These are phyloP conservation scores for Neonectria sp. DNA, from an alignment of 2,329 filamentous ascomycete species.

Conservation along the genomic window DNA sequence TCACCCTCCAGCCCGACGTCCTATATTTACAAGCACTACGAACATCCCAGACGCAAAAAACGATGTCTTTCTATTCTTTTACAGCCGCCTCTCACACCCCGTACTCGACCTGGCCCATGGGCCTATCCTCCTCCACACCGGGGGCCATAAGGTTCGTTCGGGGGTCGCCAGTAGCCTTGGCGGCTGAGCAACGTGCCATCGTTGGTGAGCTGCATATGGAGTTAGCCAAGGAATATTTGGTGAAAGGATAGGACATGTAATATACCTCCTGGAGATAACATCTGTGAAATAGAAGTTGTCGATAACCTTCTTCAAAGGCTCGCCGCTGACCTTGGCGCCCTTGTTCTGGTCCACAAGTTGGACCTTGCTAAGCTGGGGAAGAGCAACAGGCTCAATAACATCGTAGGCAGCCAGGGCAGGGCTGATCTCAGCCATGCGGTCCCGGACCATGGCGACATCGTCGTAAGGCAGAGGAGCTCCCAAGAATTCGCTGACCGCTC, in stretches of 20 bases:
- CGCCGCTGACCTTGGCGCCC: constrained; percentile 80
- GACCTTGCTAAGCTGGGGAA: constrained; percentile 87
- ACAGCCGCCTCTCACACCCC: constrained; percentile 62
- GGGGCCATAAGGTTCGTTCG: constrained; percentile 86
- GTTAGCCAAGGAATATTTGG: constrained; percentile 42
- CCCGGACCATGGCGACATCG: constrained; percentile 88
- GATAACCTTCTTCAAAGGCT: constrained; percentile 86
- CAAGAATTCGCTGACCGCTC: constrained; percentile 92
- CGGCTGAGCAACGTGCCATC: constrained; percentile 97
- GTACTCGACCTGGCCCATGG: constrained; percentile 73
- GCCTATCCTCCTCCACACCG: constrained; percentile 75
- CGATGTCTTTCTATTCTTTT: constrained; percentile 56
- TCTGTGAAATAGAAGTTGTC: constrained; percentile 99
- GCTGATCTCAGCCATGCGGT: constrained; percentile 96
- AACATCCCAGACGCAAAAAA: constrained; percentile 50
- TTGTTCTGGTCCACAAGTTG: constrained; percentile 98
- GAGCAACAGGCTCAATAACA: constrained; percentile 84
- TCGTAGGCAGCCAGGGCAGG: constrained; percentile 93
- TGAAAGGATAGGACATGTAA: constrained; percentile 44
- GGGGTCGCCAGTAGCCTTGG: constrained; percentile 86
- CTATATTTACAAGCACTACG: constrained; percentile 59
- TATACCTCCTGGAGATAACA: constrained; percentile 93
- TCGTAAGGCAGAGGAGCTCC: constrained; percentile 92
- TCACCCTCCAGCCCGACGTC: constrained; percentile 49
- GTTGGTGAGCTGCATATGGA: constrained; percentile 83